Evolutionary conservation across 306 rosid genomes (phyloP), one percentile per base, ranked within the genome.

Genomic region (Ormosia emarginata): DNA sequence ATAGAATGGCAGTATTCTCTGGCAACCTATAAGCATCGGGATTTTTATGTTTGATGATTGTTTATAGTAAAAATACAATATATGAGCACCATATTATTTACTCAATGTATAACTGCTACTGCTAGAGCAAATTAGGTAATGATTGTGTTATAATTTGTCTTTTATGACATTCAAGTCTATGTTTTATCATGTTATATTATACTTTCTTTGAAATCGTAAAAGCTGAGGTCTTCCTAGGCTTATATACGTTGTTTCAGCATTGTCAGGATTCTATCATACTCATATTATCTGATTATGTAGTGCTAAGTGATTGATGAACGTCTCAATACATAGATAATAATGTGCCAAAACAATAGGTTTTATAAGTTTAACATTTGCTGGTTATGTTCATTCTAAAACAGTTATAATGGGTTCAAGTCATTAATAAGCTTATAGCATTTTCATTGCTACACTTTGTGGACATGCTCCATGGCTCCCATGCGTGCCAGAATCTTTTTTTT

Each of bases 41-140:
- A 61, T 75, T 66, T 62, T 66, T 30, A 61, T 61, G 71, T 82
- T 40, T 79, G 79, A 64, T 65, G 44, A 66, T 37, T 64, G 79
- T 83, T 40, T 36, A 43, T 67, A 50, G n/a, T 57, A 67, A 49
- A 66, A 66, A 29, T 71, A 17, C 77, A 55, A 43, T 43, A 71
- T 14, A 33, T 13, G 59, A 37, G 52, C 29, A 12, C 49, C 43
- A 2, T 68, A 63, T 62, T 76, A 44, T 71, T 50, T 67, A 50
- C 83, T 85, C 52, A 12, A 13, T 39, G 4, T 24, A 61, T 67
- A 68, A 10, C 58, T 66, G 75, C 83, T 61, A 12, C 40, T 78
- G 73, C 68, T 70, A 8, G 47, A 53, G 40, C 57, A 37, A 32
- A 59, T 14, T 59, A 50, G 41, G 56, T n/a, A 12, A 34, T 34